phyloP scores from a whole-genome alignment of 495 filamentous ascomycete genomes.

The Viridothelium virens region DNA sequence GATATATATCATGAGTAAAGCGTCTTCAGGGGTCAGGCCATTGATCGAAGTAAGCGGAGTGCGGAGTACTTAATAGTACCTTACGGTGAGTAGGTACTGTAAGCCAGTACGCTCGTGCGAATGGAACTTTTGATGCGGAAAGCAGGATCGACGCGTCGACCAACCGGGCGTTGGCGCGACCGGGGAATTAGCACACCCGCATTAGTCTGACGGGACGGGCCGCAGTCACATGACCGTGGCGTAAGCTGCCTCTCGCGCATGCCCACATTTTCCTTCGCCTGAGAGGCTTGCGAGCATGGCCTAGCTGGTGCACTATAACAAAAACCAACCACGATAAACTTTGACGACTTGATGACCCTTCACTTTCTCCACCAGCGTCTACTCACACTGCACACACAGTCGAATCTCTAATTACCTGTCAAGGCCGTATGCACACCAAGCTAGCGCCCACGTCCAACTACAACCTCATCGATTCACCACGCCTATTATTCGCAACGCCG shows the following conservation, averaged over 20 bases:
- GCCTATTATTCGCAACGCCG: neutral
- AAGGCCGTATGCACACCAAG: neutral
- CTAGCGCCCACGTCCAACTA: neutral
- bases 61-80: too few species aligned
- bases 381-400: too few species aligned
- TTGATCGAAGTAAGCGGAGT: too few species aligned
- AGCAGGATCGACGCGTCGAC: too few species aligned
- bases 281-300: neutral
- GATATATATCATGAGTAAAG: too few species aligned
- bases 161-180: too few species aligned
- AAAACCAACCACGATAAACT: neutral
- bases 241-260: neutral
- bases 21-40: too few species aligned
- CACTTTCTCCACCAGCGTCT: neutral
- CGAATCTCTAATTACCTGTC: neutral
- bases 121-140: too few species aligned
- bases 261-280: neutral
- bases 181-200: neutral
- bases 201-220: slow-evolving; percentile 3
- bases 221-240: slow-evolving; percentile 7
- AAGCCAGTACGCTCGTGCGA: too few species aligned
- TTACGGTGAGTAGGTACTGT: too few species aligned
- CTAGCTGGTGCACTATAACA: too few species aligned
- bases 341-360: neutral
- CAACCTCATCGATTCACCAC: neutral